phyloP scores from a whole-genome alignment of 2,329 filamentous ascomycete genomes.

The Fusarium humuli region DNA sequence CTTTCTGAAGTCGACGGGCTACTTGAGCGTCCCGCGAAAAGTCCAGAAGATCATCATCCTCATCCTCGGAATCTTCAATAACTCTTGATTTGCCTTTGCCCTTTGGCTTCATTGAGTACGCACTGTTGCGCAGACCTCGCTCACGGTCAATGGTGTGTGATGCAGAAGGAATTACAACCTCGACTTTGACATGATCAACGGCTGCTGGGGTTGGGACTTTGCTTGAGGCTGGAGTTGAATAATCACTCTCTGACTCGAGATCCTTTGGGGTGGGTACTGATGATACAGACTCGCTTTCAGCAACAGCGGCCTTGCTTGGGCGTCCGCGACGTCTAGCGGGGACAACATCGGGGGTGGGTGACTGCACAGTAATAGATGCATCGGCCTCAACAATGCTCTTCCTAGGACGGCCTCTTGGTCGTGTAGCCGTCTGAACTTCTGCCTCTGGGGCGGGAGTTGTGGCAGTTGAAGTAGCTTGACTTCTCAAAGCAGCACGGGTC shows the following conservation, averaged over 20 bases:
- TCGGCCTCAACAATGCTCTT: slow-evolving; percentile 28
- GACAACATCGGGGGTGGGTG: slow-evolving; percentile 2
- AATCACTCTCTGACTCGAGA: slow-evolving; percentile 49
- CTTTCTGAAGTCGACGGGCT: slow-evolving; percentile 52
- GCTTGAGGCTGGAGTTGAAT: slow-evolving; percentile 54
- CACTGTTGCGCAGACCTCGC: slow-evolving; percentile 54
- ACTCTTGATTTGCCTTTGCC: slow-evolving; percentile 56
- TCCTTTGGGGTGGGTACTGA: slow-evolving; percentile 49
- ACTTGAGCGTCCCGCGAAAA: slow-evolving; percentile 46
- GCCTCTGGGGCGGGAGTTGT: slow-evolving; percentile 2
- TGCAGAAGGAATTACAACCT: slow-evolving; percentile 47
- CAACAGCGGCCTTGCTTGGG: slow-evolving; percentile 29
- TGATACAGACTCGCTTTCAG: slow-evolving; percentile 49
- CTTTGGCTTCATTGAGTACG: slow-evolving; percentile 61
- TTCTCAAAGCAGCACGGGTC: slow-evolving; percentile 46
- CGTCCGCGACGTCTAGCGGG: slow-evolving; percentile 33
- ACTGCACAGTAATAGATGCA: slow-evolving; percentile 5
- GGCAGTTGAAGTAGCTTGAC: slow-evolving; percentile 14
- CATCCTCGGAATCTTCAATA: slow-evolving; percentile 57
- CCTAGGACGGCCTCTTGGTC: slow-evolving; percentile 44
- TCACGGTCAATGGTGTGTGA: slow-evolving; percentile 43
- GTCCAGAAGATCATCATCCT: slow-evolving; percentile 50
- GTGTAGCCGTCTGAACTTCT: slow-evolving; percentile 4
- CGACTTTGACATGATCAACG: slow-evolving; percentile 44
- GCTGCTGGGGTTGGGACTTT: slow-evolving; percentile 51